Evolutionary conservation across 805 yeast species (phyloP).

Genomic region (Wickerhamiella kurtzmanii): DNA sequence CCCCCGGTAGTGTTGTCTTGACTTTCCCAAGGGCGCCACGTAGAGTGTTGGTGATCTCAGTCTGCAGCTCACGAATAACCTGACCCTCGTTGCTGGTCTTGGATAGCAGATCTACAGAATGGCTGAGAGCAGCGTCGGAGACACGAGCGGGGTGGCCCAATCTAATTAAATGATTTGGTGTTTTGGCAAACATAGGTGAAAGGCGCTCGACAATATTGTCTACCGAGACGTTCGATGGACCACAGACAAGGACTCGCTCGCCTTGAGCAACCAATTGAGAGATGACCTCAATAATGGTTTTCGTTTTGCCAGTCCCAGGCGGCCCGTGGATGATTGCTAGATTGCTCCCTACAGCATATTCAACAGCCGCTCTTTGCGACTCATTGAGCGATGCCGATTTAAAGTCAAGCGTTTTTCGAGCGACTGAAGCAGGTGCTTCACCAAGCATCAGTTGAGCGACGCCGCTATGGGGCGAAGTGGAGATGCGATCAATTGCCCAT

Average conservation of each 20-base stretch:
- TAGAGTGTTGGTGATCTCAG: conserved; percentile 49
- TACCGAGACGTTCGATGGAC: conserved; percentile 86
- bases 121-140: conserved; percentile 43
- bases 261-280: conserved; percentile 47
- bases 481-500: conserved; percentile 54
- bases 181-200: conserved; percentile 21
- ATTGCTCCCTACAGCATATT: conserved; percentile 43
- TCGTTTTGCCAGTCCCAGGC: conserved; percentile 77
- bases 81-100: conserved; percentile 44
- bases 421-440: conserved; percentile 1
- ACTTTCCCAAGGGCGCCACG: conserved; percentile 38
- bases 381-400: conserved; percentile 35
- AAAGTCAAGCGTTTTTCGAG: not conserved
- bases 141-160: conserved; percentile 92
- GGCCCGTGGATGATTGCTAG: conserved; percentile 59
- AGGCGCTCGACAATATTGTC: conserved; percentile 81
- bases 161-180: conserved; percentile 44
- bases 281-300: conserved; percentile 68
- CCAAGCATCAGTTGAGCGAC: conserved; percentile 6
- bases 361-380: conserved; percentile 64
- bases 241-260: conserved; percentile 67
- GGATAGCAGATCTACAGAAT: conserved; percentile 63
- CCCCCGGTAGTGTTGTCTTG: conserved; percentile 32
- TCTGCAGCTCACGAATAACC: conserved; percentile 51
- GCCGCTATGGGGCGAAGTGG: not conserved